These are phyloP conservation scores for Paxillus ammoniavirescens DNA, from an alignment of 768 basidiomycete genomes.

Conservation along the genomic window DNA sequence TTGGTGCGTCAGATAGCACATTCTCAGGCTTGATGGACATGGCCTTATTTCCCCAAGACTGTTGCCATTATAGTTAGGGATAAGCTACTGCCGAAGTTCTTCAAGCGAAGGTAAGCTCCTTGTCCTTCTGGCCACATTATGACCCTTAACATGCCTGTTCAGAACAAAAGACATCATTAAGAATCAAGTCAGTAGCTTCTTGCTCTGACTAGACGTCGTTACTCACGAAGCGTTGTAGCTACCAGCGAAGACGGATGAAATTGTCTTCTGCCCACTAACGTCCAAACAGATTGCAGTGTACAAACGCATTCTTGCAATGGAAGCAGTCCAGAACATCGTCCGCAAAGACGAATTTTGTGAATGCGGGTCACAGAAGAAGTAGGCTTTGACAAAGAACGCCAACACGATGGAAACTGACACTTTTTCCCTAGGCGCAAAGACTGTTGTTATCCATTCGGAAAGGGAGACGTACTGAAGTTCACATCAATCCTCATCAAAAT, in stretches of 20 bases:
- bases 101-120: conserved; percentile 64
- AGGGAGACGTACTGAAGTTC: conserved; percentile 65
- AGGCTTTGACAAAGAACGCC: conserved; percentile 17
- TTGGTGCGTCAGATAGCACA: conserved; percentile 34
- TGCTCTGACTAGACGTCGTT: neutral
- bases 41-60: conserved; percentile 31
- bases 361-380: conserved; percentile 66
- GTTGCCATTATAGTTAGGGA: conserved; percentile 64
- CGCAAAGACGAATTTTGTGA: conserved; percentile 68
- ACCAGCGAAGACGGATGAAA: conserved; percentile 84
- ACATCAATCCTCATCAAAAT: conserved; percentile 83
- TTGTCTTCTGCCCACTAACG: conserved; percentile 92
- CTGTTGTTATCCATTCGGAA: conserved; percentile 48
- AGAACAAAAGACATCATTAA: conserved; percentile 78
- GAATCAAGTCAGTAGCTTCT: conserved; percentile 46
- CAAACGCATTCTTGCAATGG: conserved; percentile 61
- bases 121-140: neutral
- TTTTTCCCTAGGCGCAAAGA: conserved; percentile 51
- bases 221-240: conserved; percentile 44
- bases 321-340: conserved; percentile 69
- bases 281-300: conserved; percentile 69
- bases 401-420: neutral
- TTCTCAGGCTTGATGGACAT: neutral
- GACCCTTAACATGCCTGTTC: neutral
- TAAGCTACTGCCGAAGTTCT: conserved; percentile 76